Evolutionary conservation across 495 filamentous ascomycete genomes (phyloP), one percentile per base, ranked within the genome.

Genomic region (Podospora didyma): DNA sequence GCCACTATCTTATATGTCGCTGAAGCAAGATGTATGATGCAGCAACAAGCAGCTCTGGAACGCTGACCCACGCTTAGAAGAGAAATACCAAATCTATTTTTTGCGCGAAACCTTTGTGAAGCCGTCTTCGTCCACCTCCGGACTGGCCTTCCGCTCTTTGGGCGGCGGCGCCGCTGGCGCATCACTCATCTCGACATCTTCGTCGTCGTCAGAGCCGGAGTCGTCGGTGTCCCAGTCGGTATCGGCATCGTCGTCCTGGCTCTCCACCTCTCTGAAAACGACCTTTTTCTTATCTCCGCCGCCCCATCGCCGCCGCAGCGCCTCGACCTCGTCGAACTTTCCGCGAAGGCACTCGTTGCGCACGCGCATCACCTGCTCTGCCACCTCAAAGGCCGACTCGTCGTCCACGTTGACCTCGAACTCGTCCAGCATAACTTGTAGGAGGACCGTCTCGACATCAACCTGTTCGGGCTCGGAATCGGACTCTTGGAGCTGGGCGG

Each of bases 391-490:
- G 31, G 86, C 90, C 53, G 84, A 90, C 60, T 89, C 92, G 72
- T 97, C 92, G 63, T 97, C 94, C 16, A 97, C 81, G 52, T 86
- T 85, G 35, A 92, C 86, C 49, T 94, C 90, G 67, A 97, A 98
- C 72, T 98, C 93, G 72, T 97, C 95, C 58, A 87, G 82, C 88
- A 98, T 92, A 20, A 92, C 87, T 62, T 96, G 88, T 24, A 95
- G 73, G 51, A 97, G 75, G 12, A 90, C 83, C 44, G 83, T 79
- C 73, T 97, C 94, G 34, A 97, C 70, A 61, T 96, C 90, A 45
- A 87, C 82, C n/a, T 80, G 76, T 61, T 96, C 89, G 26, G 87
- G 90, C 55, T 92, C 88, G 28, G 12, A 22, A 35, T n/a, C 20
- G 39, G 51, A 37, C 17, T 26, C 7, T 20, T 35, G 48, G n/a